These are phyloP conservation scores for Acanthamoeba divionensis DNA, from an alignment of 208 protist genomes.

Conservation along the genomic window DNA sequence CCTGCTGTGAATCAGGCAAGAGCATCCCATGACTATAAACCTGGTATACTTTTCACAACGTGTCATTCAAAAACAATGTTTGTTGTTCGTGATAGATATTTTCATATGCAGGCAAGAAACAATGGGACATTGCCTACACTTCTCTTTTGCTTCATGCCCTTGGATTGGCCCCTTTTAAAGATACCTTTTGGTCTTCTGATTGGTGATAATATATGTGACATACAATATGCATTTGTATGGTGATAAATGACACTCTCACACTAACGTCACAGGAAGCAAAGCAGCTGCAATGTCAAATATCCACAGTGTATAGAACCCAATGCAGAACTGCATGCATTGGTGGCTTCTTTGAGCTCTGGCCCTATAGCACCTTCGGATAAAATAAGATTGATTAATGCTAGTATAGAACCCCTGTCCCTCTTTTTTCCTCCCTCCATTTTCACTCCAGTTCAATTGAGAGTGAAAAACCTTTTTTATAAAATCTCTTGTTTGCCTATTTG, in stretches of 20 bases:
- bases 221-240: no score
- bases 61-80: no score
- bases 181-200: conserved; percentile 19
- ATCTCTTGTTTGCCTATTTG: background rate
- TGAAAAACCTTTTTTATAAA: no score
- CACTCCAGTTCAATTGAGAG: background rate
- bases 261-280: background rate
- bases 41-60: no score
- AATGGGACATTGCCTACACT: conserved; percentile 9
- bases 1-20: background rate
- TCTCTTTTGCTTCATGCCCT: conserved; percentile 20
- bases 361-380: conserved; percentile 25
- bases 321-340: background rate
- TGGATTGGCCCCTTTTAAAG: conserved; percentile 31
- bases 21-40: background rate
- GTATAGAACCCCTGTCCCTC: background rate
- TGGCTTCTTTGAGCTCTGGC: background rate
- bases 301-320: conserved; percentile 51
- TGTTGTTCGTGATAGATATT: no score
- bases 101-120: conserved; percentile 7
- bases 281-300: background rate
- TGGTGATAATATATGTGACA: background rate
- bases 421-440: background rate
- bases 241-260: background rate
- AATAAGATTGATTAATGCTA: background rate